These are phyloP conservation scores for Chalaropsis thielavioides DNA, from an alignment of 2,329 filamentous ascomycete species.

Conservation along the genomic window DNA sequence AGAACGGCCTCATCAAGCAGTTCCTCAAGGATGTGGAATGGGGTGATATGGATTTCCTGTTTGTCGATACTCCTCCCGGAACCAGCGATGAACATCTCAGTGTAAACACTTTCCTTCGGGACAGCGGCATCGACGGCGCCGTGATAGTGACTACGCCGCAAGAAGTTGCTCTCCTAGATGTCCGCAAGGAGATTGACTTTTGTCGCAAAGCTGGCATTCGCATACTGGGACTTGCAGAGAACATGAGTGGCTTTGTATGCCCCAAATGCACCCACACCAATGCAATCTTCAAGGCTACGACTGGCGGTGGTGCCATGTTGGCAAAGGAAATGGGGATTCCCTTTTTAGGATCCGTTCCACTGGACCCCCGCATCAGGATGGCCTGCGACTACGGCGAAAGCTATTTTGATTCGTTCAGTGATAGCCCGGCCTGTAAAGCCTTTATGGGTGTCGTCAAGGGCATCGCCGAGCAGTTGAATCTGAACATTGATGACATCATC, in stretches of 20 bases:
- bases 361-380: constrained; percentile 91
- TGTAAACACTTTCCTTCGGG: constrained; percentile 81
- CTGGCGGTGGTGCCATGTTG: constrained; percentile 67
- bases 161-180: constrained; percentile 81
- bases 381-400: constrained; percentile 95
- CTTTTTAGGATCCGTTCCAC: constrained; percentile 76
- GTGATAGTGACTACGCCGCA: constrained; percentile 90
- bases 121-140: constrained; percentile 83
- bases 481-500: constrained; percentile 41
- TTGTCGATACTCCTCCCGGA: constrained; percentile 91
- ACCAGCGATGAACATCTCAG: constrained; percentile 92
- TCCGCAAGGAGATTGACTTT: constrained; percentile 95
- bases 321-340: constrained; percentile 78
- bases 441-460: constrained; percentile 66
- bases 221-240: constrained; percentile 83
- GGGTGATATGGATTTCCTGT: constrained; percentile 83
- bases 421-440: constrained; percentile 77
- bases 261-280: constrained; percentile 71
- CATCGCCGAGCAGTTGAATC: constrained; percentile 50
- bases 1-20: constrained; percentile 95
- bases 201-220: constrained; percentile 86
- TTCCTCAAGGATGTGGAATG: constrained; percentile 97
- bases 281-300: constrained; percentile 83
- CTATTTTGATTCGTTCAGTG: constrained; percentile 85
- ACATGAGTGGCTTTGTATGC: constrained; percentile 96